A percentile compares a stretch with the other conserved stretches of the same genome.
These are phyloP conservation scores for Myxozyma udenii DNA, from an alignment of 805 yeast species.

Conservation along the genomic window DNA sequence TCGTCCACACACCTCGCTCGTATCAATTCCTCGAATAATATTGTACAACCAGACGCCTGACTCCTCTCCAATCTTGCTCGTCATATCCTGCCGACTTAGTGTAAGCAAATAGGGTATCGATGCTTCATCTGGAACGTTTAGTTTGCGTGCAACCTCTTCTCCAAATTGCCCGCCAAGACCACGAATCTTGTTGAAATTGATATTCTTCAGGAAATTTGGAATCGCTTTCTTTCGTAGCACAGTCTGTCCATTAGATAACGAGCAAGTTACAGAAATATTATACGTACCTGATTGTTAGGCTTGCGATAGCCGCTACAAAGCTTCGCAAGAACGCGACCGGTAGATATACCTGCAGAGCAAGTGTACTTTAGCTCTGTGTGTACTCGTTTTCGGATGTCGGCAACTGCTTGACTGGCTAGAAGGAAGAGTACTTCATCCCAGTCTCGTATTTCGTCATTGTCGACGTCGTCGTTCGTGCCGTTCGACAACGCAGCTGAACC, in stretches of 20 bases:
- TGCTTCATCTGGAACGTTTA: conserved; percentile 51
- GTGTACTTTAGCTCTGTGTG: conserved; percentile 64
- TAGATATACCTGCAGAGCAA: conserved; percentile 83
- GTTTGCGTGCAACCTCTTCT: conserved; percentile 47
- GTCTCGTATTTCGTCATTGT: conserved; percentile 38
- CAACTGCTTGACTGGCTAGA: conserved; percentile 61
- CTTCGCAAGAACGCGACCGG: conserved; percentile 76
- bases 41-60: conserved; percentile 56
- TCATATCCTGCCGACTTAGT: conserved; percentile 44
- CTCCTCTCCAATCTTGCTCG: conserved; percentile 43
- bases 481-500: too few species aligned
- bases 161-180: conserved; percentile 92
- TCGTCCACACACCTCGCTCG: conserved; percentile 52
- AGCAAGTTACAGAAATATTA: conserved; percentile 36
- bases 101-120: conserved; percentile 53
- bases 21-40: conserved; percentile 61
- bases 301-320: conserved; percentile 80
- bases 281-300: conserved; percentile 79
- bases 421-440: conserved; percentile 81
- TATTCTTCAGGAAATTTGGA: conserved; percentile 53
- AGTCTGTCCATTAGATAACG: too few species aligned
- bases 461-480: neutral
- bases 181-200: conserved; percentile 73
- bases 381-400: conserved; percentile 53
- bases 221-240: conserved; percentile 54